Evolutionary conservation across 768 basidiomycete species (phyloP), one percentile per base, ranked within the genome.

Genomic region (Polyporus arcularius): DNA sequence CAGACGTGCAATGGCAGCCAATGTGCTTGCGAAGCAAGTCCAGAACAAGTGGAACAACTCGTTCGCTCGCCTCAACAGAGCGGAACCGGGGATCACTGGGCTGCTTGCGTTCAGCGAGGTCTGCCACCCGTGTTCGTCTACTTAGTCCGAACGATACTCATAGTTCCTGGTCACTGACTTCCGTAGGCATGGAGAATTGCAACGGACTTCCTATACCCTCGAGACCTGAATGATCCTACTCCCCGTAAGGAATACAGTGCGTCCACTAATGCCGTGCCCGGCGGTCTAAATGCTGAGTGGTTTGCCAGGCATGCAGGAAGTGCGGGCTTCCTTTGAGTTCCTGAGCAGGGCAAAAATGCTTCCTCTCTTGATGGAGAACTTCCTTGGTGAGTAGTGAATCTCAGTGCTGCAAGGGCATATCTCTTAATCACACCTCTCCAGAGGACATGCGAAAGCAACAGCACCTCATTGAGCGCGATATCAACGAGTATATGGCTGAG

Each of bases 351-450:
- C 81, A 53, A 80, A 84, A 63, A 82, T 85, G 72, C 72, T 91
- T 16, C 82, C 86, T 10, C 80, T 82, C 51, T 74, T 91, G 58
- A 72, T 91, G 26, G 90, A 93, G 67, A 82, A 80, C 11, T 92
- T 89, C 68, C 79, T 92, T 30, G 87, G 90, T 90, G 54, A 54
- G 85, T 69, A 0, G 30, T 4, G 4, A 14, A 12, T 26, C 21
- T 7, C 10, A 9, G 7, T 11, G 12, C n/a, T 16, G 18, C 9
- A 1, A 45, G 16, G 16, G 4, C 16, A 8, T 16, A 14, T 21
- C 26, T 21, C 9, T 14, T 16, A 26, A 3, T 60, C 30, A n/a
- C 58, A n/a, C 32, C 21, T 3, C n/a, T n/a, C 9, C 52, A 92
- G 91, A 91, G 70, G 80, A 86, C 65, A 74, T 92, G 68, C 79